A percentile compares a stretch with the other conserved stretches of the same genome.
phyloP scores from a whole-genome alignment of 371 early-diverging fungal genomes.

The Chytridium lagenaria region DNA sequence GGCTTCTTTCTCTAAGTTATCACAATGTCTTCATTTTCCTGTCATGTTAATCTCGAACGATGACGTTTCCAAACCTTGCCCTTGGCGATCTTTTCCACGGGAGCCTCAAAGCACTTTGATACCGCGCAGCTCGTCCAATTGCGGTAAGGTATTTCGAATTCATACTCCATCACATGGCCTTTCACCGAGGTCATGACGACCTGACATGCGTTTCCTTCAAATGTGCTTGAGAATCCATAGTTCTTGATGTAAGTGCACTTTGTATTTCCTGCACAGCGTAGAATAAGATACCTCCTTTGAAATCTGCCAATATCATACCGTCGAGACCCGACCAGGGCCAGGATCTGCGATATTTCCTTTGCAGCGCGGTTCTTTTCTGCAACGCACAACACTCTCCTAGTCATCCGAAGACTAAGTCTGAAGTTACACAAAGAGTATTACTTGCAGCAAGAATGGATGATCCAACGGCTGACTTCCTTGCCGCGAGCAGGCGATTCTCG shows the following conservation, averaged over 20 bases:
- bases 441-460: neutral
- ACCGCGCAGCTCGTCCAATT: conserved; percentile 69
- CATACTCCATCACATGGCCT: conserved; percentile 78
- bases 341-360: conserved; percentile 77
- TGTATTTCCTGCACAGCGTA: conserved; percentile 54
- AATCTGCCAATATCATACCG: no score
- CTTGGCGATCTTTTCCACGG: conserved; percentile 53
- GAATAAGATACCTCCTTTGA: no score
- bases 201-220: conserved; percentile 61
- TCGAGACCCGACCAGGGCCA: no score
- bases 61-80: conserved; percentile 12
- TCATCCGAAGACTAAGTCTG: no score
- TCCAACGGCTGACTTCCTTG: conserved; percentile 75
- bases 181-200: conserved; percentile 86
- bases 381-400: conserved; percentile 74
- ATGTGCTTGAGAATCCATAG: conserved; percentile 72
- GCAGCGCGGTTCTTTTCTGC: conserved; percentile 99
- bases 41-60: conserved; percentile 25
- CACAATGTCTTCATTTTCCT: conserved; percentile 63
- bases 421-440: no score
- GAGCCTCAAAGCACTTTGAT: conserved; percentile 69
- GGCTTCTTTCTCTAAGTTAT: conserved; percentile 71
- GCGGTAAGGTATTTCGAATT: conserved; percentile 67
- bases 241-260: conserved; percentile 76
- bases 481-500: conserved; percentile 87